Percentiles rank a stretch among this genome's conserved stretches.
phyloP scores from a whole-genome alignment of 352 stramenopile genomes.

The Globisporangium iwayamae region DNA sequence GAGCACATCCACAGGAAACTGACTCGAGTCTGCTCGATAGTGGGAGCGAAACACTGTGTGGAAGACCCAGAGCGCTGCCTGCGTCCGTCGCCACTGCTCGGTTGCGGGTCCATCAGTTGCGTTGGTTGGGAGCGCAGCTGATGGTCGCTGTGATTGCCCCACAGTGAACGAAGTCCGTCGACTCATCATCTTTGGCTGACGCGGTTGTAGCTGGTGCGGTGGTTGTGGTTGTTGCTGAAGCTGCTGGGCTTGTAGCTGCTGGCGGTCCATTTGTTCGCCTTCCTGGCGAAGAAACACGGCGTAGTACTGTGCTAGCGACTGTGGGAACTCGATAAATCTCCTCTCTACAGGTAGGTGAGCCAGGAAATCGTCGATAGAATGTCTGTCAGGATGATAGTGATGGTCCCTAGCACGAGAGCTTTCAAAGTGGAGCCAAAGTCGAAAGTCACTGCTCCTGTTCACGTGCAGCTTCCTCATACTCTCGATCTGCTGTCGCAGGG shows the following conservation, averaged over 20 bases:
- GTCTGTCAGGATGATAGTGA: not conserved
- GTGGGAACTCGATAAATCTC: slow-evolving; percentile 28
- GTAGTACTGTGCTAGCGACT: slow-evolving; percentile 29
- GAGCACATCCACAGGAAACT: slow-evolving; percentile 31
- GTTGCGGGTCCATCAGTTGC: not conserved
- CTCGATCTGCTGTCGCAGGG: slow-evolving; percentile 30
- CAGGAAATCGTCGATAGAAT: slow-evolving; percentile 3
- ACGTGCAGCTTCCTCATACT: slow-evolving; percentile 24
- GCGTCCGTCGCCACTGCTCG: slow-evolving; percentile 23
- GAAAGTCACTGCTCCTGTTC: slow-evolving; percentile 27
- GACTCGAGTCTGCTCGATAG: not conserved
- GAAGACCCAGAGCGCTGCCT: slow-evolving; percentile 42
- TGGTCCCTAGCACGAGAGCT: not conserved
- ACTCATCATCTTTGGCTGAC: slow-evolving; percentile 18
- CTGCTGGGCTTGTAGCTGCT: slow-evolving; percentile 3
- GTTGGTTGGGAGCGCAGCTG: slow-evolving; percentile 8
- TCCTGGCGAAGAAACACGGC: slow-evolving; percentile 17
- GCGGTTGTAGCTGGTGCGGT: slow-evolving; percentile 15
- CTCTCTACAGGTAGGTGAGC: slow-evolving; percentile 19
- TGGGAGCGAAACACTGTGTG: slow-evolving; percentile 43
- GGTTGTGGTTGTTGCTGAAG: slow-evolving; percentile 12
- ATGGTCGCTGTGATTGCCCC: slow-evolving; percentile 7
- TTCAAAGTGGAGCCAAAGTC: slow-evolving; percentile 32
- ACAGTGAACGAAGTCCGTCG: slow-evolving; percentile 22
- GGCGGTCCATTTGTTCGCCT: slow-evolving; percentile 15